Evolutionary conservation across 2,329 filamentous ascomycete species (phyloP), one percentile per base, ranked within the genome.

Genomic region (Ophiostoma perfectum): DNA sequence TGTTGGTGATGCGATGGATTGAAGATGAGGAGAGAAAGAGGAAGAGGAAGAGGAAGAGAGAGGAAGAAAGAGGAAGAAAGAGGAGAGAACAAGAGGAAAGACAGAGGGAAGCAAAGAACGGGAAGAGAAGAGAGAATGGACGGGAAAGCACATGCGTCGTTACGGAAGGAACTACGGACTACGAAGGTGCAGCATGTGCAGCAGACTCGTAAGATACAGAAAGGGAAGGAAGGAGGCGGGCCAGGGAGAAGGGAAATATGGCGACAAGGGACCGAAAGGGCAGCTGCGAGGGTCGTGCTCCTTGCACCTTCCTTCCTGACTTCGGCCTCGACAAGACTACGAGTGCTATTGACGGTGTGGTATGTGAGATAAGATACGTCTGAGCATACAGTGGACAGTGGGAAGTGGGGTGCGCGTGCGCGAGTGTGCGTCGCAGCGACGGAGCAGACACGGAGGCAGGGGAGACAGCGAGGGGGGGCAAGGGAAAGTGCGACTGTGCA

Each of bases 161-260:
- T 60, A 60, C 38, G n/a, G 16, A 18, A 67, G 65, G 8, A 5
- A 38, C 18, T 38, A 49, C 65, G 49, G 49, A 27, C 27, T 27
- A 27, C 27, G 47, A 65, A 66, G 64, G 44, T 45, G 64, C 58
- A 36, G 4, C 39, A 14, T 44, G 45, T 58, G 66, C 27, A 27
- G 27, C 27, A 27, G 27, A 27, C 27, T 27, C 27, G 27, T 27
- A 27, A 55, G 49, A 55, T 52, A 9, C 49, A 66, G 44, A 47
- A 58, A 58, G 49, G 55, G 52, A 44, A 68, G 55, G 68, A 58
- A 63, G 38, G 60, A 63, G 36, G 36, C 39, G 38, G 55, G 55
- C 55, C 11, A 64, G 64, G n/a, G 3, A 62, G 47, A 55, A 47
- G 45, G 45, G 18, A 52, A 18, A 18, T 18, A 55, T 27, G 49